phyloP scores from a whole-genome alignment of 2,329 filamentous ascomycete species.

The Microcyclosporella mali region DNA sequence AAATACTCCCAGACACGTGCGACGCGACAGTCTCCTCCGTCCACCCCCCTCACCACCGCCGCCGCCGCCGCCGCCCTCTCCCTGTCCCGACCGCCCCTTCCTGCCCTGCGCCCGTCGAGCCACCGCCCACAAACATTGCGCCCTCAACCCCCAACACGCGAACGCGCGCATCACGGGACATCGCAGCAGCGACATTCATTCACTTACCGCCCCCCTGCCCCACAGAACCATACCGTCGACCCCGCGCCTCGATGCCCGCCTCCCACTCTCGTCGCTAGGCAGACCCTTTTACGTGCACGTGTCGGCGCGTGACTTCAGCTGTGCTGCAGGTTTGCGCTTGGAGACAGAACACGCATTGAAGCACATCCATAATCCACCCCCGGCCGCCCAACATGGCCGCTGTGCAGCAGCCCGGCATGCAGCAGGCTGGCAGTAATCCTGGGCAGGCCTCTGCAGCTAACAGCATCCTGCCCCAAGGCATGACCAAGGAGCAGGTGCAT shows the following conservation, averaged over 20 bases:
- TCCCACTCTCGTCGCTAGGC: conserved; percentile 5
- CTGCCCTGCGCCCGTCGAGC: background rate
- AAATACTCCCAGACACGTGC: background rate
- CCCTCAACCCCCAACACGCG: background rate
- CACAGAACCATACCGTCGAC: conserved; percentile 3
- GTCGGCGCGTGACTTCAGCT: conserved; percentile 15
- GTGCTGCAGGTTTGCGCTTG: conserved; percentile 7
- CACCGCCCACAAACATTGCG: background rate
- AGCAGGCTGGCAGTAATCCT: conserved; percentile 16
- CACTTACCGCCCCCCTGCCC: conserved; percentile 1
- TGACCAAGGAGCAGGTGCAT: conserved; percentile 72
- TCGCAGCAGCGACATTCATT: conserved; percentile 2
- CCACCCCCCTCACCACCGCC: background rate
- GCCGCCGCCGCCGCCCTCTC: background rate
- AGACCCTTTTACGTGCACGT: conserved; percentile 6
- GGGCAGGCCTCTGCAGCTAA: conserved; percentile 9
- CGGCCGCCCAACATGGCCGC: conserved; percentile 23
- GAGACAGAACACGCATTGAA: conserved; percentile 5
- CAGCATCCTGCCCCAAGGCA: conserved; percentile 38
- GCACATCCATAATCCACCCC: conserved; percentile 7
- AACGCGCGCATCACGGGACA: background rate
- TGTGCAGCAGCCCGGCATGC: conserved; percentile 26
- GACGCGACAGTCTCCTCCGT: background rate
- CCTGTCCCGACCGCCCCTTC: background rate
- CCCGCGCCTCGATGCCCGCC: conserved; percentile 6